A percentile compares a stretch with the other conserved stretches of the same genome.
Evolutionary conservation across 768 basidiomycete genomes (phyloP).

Genomic region (Kwoniella sp.): DNA sequence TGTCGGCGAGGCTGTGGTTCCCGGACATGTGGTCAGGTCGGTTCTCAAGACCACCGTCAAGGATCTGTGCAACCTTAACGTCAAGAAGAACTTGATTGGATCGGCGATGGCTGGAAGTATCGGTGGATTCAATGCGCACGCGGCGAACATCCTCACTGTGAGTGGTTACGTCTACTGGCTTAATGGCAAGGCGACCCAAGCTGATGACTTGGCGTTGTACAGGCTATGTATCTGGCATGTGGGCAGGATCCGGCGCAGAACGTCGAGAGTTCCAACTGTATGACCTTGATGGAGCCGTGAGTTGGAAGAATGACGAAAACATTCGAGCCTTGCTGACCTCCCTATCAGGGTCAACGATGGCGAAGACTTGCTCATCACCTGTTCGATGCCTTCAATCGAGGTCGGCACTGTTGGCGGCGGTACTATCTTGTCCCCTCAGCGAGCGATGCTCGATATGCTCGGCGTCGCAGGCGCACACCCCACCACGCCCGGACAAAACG

Average conservation of each 20-base stretch:
- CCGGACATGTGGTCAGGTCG: constrained; percentile 77
- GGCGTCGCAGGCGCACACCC: constrained; percentile 86
- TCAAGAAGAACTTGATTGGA: constrained; percentile 95
- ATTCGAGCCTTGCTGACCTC: constrained; percentile 1
- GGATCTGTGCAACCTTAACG: constrained; percentile 81
- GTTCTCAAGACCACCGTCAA: constrained; percentile 95
- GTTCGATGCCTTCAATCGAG: constrained; percentile 98
- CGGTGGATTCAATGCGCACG: constrained; percentile 98
- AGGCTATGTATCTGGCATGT: constrained; percentile 85
- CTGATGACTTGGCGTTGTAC: neutral
- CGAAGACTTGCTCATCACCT: constrained; percentile 82
- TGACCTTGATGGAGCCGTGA: constrained; percentile 97
- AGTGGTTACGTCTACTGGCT: constrained; percentile 3
- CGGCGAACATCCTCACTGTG: constrained; percentile 86
- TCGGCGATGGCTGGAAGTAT: constrained; percentile 98
- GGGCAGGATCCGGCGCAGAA: constrained; percentile 99
- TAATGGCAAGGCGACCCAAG: neutral
- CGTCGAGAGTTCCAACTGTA: constrained; percentile 96
- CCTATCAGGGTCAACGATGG: constrained; percentile 72
- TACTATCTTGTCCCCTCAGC: constrained; percentile 84
- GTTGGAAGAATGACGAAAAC: constrained; percentile 52
- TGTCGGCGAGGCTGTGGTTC: constrained; percentile 89
- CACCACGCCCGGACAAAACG: constrained; percentile 79
- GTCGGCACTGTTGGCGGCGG: constrained; percentile 98
- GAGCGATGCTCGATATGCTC: constrained; percentile 86